phyloP scores from a whole-genome alignment of 2,329 filamentous ascomycete genomes.

The Helminthosporium solani region DNA sequence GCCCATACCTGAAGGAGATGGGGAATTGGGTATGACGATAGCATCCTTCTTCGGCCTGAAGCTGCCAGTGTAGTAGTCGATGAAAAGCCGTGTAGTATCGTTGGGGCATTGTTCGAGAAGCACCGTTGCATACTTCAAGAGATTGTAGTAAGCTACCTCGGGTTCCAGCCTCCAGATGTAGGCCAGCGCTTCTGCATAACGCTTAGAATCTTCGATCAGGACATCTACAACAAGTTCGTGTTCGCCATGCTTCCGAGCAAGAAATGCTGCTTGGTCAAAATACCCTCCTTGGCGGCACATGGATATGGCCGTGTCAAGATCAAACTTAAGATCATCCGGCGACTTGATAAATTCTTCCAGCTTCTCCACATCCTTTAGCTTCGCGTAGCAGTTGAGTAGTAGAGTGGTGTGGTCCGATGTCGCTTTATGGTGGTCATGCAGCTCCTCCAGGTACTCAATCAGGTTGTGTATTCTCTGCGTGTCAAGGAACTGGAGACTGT shows the following conservation, averaged over 20 bases:
- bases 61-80: slow-evolving; percentile 88
- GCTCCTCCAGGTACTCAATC: slow-evolving; percentile 93
- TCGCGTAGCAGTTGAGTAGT: slow-evolving; percentile 94
- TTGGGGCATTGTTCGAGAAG: slow-evolving; percentile 82
- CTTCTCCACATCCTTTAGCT: slow-evolving; percentile 95
- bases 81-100: slow-evolving; percentile 82
- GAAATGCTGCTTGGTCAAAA: slow-evolving; percentile 91
- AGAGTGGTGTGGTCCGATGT: slow-evolving; percentile 95
- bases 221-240: slow-evolving; percentile 94
- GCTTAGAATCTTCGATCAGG: slow-evolving; percentile 90
- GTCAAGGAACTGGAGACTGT: slow-evolving; percentile 70
- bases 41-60: slow-evolving; percentile 73
- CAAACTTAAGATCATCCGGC: slow-evolving; percentile 92
- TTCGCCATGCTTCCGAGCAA: slow-evolving; percentile 92
- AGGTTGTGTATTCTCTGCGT: slow-evolving; percentile 97
- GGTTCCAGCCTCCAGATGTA: slow-evolving; percentile 90
- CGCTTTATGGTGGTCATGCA: slow-evolving; percentile 90
- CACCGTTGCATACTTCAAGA: slow-evolving; percentile 94
- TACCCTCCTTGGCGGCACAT: slow-evolving; percentile 98
- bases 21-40: slow-evolving; percentile 51
- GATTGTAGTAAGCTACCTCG: slow-evolving; percentile 74
- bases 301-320: slow-evolving; percentile 91
- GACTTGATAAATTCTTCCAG: slow-evolving; percentile 96
- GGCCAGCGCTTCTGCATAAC: slow-evolving; percentile 81
- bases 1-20: slow-evolving; percentile 47